Evolutionary conservation across 257 asterid species (phyloP).

Genomic region (Solanum phureja): DNA sequence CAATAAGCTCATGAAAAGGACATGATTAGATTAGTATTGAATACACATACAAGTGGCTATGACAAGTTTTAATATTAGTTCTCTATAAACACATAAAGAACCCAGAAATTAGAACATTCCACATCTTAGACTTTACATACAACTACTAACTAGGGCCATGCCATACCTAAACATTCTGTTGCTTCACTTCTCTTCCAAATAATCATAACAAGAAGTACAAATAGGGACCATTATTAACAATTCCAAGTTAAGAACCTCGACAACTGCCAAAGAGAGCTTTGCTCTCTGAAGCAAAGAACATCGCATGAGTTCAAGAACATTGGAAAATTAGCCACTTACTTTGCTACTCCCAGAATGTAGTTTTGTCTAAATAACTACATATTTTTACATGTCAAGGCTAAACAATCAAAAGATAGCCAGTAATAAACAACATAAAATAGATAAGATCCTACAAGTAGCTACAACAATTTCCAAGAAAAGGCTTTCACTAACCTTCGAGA

Average conservation of each 20-base stretch:
- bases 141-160: neutral
- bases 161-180: neutral
- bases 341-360: neutral
- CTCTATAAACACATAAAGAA: neutral
- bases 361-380: constrained; percentile 1
- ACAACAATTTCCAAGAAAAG: neutral
- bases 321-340: neutral
- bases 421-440: neutral
- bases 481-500: constrained; percentile 13
- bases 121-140: neutral
- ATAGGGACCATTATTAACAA: neutral
- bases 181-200: neutral
- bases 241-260: neutral
- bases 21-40: neutral
- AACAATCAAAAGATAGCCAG: neutral
- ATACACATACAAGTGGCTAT: neutral
- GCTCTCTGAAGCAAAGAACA: neutral
- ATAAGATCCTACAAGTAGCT: neutral
- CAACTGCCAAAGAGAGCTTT: neutral
- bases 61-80: neutral
- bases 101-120: neutral
- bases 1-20: neutral
- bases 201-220: neutral
- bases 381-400: neutral
- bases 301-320: neutral